A percentile compares a stretch with the other conserved stretches of the same genome.
Evolutionary conservation across 495 filamentous ascomycete genomes (phyloP).

Genomic region (Clavariopsis aquatica): DNA sequence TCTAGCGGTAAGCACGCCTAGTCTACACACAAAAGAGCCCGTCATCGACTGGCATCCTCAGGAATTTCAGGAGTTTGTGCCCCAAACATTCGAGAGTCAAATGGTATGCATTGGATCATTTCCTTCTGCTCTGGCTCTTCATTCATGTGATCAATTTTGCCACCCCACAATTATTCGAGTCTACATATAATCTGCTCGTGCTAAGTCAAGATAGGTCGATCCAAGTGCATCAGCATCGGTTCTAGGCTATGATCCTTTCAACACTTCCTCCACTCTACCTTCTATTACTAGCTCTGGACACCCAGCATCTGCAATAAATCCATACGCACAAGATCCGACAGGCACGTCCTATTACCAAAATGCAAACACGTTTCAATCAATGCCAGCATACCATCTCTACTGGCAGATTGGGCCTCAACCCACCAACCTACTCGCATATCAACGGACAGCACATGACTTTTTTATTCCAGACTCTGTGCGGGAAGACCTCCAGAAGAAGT

Average conservation of each 20-base stretch:
- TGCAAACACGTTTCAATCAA: constrained; percentile 25
- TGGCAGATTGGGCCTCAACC: constrained; percentile 80
- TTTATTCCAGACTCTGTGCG: constrained; percentile 83
- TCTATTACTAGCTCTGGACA: constrained; percentile 24
- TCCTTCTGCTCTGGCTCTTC: neutral
- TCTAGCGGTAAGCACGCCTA: constrained; percentile 52
- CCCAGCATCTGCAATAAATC: constrained; percentile 29
- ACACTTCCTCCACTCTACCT: constrained; percentile 21
- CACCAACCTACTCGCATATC: constrained; percentile 75
- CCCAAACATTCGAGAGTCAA: constrained; percentile 68
- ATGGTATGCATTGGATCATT: constrained; percentile 53
- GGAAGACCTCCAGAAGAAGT: constrained; percentile 86
- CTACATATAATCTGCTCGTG: constrained; percentile 1
- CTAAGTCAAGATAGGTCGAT: constrained; percentile 32
- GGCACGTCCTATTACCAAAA: constrained; percentile 63
- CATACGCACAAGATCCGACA: constrained; percentile 44
- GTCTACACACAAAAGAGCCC: constrained; percentile 54
- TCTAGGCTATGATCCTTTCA: constrained; percentile 36
- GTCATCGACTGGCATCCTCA: constrained; percentile 58
- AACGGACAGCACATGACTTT: constrained; percentile 81
- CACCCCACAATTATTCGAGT: neutral
- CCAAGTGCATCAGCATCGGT: constrained; percentile 20
- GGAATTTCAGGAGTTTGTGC: constrained; percentile 78
- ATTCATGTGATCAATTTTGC: neutral
- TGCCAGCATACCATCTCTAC: constrained; percentile 79